Evolutionary conservation across 352 stramenopile species (phyloP), one percentile per base, ranked within the genome.

Genomic region (Phytophthora sojae): DNA sequence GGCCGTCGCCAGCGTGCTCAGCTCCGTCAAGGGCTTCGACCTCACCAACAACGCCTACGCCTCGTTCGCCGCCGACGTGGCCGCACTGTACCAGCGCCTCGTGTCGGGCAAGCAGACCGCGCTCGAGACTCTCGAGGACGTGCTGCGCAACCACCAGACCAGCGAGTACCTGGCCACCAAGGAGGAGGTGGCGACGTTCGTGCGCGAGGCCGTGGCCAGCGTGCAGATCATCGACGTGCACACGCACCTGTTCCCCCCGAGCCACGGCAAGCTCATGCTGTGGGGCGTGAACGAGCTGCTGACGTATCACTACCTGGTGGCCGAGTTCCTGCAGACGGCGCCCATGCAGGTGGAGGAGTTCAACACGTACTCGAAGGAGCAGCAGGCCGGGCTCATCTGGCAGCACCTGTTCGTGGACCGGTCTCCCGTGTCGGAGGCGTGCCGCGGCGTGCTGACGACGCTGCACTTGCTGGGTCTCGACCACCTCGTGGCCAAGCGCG

Each of bases 291-390:
- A 99, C 76, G 94, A 97, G 67, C 75, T 99, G 42, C 80, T 99
- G 30, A 98, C 94, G 21, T 98, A 99, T 75, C 96, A 99, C 79
- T 99, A 99, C 75, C 77, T 98, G 11, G 94, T 99, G 17, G 91
- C 94, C 3, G 95, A 98, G 82, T 98, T 94, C 69, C 93, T 98
- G 65, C 95, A 97, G 69, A 98, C 90, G 21, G 88, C 85, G n/a
- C 75, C 87, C 17, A 80, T 90, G 15, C 75, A 83, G 37, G 86
- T 92, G 6, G 86, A 96, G 57, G 64, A 71, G 53, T 98, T 98
- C 72, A 97, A 96, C 74, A 71, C 81, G 25, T 83, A 89, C 50
- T 76, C 75, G 26, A 97, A 95, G 80, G 69, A 83, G 32, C 61
- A 88, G 61, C 92, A 98, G 75, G 93, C 94, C 2, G 67, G 86